Evolutionary conservation across 352 stramenopile species (phyloP), one percentile per base, ranked within the genome.

Genomic region (Globisporangium nodosum): DNA sequence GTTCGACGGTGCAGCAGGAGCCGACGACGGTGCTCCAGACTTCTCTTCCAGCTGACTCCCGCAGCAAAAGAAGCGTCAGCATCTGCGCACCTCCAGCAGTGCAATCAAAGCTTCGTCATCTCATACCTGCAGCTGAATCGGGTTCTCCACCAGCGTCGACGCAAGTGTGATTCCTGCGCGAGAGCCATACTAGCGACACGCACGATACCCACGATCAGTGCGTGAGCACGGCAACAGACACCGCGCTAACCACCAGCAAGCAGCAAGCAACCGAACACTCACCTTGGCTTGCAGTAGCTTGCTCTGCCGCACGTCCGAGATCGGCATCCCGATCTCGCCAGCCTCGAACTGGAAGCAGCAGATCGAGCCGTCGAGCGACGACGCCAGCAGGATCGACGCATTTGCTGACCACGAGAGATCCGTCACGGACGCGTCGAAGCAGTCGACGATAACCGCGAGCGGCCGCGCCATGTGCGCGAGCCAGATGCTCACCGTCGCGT

Each of bases 401-500:
- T 71, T 59, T 9, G 64, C 78, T 1, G 76, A 81, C 86, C 86
- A 95, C 21, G 79, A 78, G 3, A 95, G 60, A 55, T 95, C 86
- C 9, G 84, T 94, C 49, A 95, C 86, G 1, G 79, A 81, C 31
- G 86, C 76, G 27, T 95, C 78, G 58, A 95, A 95, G 56, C 86
- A 93, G 62, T 90, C 76, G 46, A 88, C 89, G 53, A 95, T 70
- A 27, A 92, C 86, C 0, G 81, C 79, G 6, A 95, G 61, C 8
- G 86, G 86, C 2, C 86, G 79, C 35, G 83, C 69, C 40, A 91
- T 64, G 58, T 95, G 81, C 24, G 86, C 81, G 12, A 94, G 66
- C 86, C 86, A 95, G 42, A 95, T 87, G 51, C 81, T 95, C 31
- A 95, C 76, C 27, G 86, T 92, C 33, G 83, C 85, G 45, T 95